phyloP scores from a whole-genome alignment of 2,329 filamentous ascomycete genomes.

The Clonostachys rosea region DNA sequence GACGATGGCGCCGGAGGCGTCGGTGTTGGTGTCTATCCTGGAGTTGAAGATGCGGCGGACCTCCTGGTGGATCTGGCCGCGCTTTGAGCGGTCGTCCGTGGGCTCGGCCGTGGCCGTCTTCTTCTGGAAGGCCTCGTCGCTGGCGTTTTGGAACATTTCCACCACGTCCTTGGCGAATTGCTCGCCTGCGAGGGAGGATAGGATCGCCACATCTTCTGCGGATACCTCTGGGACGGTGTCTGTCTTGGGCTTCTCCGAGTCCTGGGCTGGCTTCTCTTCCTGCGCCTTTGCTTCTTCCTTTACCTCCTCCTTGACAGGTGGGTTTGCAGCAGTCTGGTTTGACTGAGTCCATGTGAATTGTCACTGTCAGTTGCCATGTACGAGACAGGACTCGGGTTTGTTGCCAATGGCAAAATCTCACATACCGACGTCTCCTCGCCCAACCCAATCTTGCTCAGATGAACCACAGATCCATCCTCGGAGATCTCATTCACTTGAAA shows the following conservation, averaged over 20 bases:
- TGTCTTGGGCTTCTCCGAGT: conserved; percentile 1
- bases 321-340: background rate
- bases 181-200: conserved; percentile 31
- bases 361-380: background rate
- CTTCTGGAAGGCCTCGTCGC: conserved; percentile 16
- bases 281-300: conserved; percentile 1
- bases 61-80: conserved; percentile 48
- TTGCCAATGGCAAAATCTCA: background rate
- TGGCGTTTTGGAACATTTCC: conserved; percentile 30
- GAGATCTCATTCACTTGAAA: conserved; percentile 89
- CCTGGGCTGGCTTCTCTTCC: conserved; percentile 3
- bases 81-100: conserved; percentile 37
- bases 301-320: background rate
- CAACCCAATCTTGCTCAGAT: conserved; percentile 50
- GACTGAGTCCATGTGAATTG: too few relatives aligned
- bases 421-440: conserved; percentile 6
- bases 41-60: conserved; percentile 78
- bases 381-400: background rate
- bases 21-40: conserved; percentile 70
- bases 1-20: conserved; percentile 52
- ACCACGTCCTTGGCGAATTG: conserved; percentile 33
- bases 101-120: conserved; percentile 28
- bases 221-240: conserved; percentile 18
- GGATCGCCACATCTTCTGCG: conserved; percentile 21
- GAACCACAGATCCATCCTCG: conserved; percentile 69